These are phyloP conservation scores for Psophocarpus tetragonolobus DNA, from an alignment of 306 rosid genomes.

Conservation along the genomic window DNA sequence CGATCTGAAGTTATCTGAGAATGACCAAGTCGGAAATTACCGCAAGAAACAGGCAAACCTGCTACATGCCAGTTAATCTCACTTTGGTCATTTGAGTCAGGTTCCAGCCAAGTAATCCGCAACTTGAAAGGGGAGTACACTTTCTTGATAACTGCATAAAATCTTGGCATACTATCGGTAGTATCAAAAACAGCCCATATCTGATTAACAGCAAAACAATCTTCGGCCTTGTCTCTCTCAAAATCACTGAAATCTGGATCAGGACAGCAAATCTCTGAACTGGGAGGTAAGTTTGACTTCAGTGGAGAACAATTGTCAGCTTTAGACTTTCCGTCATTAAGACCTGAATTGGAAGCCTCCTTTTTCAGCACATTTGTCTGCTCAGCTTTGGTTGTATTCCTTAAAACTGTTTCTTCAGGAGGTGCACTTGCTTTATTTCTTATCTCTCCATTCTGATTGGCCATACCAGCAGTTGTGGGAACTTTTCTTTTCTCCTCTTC, in stretches of 20 bases:
- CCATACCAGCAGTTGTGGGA: slow-evolving; percentile 24
- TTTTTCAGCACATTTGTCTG: slow-evolving; percentile 31
- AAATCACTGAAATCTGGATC: slow-evolving; percentile 81
- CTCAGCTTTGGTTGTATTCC: slow-evolving; percentile 35
- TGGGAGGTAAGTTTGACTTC: slow-evolving; percentile 35
- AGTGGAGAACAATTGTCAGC: slow-evolving; percentile 22
- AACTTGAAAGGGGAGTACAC: slow-evolving; percentile 66
- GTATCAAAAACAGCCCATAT: slow-evolving; percentile 79
- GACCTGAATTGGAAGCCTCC: slow-evolving; percentile 41
- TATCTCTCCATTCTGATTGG: slow-evolving; percentile 20
- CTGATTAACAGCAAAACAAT: slow-evolving; percentile 59
- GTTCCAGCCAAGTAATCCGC: slow-evolving; percentile 75
- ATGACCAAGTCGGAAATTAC: slow-evolving; percentile 55
- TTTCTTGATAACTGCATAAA: slow-evolving; percentile 69
- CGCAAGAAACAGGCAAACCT: slow-evolving; percentile 74
- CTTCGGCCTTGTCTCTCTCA: slow-evolving; percentile 52
- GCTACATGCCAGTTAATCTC: slow-evolving; percentile 59
- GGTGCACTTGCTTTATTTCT: slow-evolving; percentile 22
- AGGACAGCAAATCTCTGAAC: slow-evolving; percentile 37
- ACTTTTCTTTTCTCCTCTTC: slow-evolving; percentile 38
- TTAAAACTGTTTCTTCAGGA: slow-evolving; percentile 36
- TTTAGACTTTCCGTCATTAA: slow-evolving; percentile 32
- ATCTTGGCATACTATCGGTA: slow-evolving; percentile 79
- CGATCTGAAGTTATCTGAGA: slow-evolving; percentile 36
- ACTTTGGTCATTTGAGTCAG: slow-evolving; percentile 49